Percentiles rank a stretch among this genome's conserved stretches.
Conservation (phyloP, 78 protist species). For the Dictyostelium intermedium region DNA sequence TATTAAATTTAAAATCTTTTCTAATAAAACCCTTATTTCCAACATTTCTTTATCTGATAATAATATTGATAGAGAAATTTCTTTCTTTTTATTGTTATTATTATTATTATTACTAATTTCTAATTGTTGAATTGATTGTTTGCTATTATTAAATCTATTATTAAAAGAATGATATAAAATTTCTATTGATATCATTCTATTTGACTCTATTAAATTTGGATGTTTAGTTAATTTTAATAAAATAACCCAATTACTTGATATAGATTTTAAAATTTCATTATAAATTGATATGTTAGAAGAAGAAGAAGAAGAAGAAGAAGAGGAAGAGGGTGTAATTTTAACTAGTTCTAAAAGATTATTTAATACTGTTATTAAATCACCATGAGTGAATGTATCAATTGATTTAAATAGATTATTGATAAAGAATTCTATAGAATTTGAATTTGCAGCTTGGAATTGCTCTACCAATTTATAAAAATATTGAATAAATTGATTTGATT, state of each 20-base stretch:
- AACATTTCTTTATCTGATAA: constrained; percentile 14
- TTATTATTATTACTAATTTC: neutral
- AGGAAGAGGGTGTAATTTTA: neutral
- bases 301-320: neutral
- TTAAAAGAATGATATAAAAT: neutral
- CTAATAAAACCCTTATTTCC: constrained; percentile 37
- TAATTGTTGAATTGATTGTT: neutral
- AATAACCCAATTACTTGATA: neutral
- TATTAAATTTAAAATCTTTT: constrained; percentile 1
- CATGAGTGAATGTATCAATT: neutral
- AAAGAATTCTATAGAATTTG: neutral
- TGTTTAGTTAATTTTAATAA: neutral
- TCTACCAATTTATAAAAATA: neutral
- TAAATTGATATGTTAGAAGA: neutral
- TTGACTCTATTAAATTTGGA: neutral
- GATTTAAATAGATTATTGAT: neutral
- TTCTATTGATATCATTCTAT: neutral
- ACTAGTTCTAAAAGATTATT: neutral
- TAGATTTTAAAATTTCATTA: neutral
- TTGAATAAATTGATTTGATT: neutral
- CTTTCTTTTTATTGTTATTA: neutral
- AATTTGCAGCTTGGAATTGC: neutral
- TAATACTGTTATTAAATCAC: neutral
- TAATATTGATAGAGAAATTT: no score
- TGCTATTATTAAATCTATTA: neutral